Evolutionary conservation across 768 basidiomycete species (phyloP), one percentile per base, ranked within the genome.

Genomic region (Naganishia kalamii): DNA sequence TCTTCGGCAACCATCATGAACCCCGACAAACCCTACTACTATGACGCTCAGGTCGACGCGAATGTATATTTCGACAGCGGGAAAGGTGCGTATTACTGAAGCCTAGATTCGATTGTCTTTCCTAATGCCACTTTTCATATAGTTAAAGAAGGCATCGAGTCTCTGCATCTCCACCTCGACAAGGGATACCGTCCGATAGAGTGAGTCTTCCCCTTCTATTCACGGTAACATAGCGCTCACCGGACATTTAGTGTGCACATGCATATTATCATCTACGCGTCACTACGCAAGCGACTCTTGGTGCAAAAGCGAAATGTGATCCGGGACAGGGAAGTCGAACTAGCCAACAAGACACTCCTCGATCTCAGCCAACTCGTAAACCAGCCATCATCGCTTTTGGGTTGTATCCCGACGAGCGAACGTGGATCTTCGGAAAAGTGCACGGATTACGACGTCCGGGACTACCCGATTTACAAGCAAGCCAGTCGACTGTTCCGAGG

Each of bases 241-340:
- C 29, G 25, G 60, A 57, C 19, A 2, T 29, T 4, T 30, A 63
- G 62, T 33, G 15, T 51, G 17, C 62, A 63, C 32, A 63, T 63
- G 46, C 62, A 63, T 43, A 63, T 63, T n/a, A 30, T 63, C 47
- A 32, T 63, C 30, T 37, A 50, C 35, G 35, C 44, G 1, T 47
- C 62, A 15, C 48, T 49, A 7, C 46, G 41, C n/a, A 47, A 49
- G 27, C 54, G 54, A 6, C 37, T 57, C n/a, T 21, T 21, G 25
- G 43, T 49, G 4, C 62, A 30, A 4, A 23, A 27, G n/a, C 25
- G 37, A 23, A 19, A 30, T 3, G 43, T 47, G 15, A 21, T 46
- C 43, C 33, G 32, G 19, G 48, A 47, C 62, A 33, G 32, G 10
- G 30, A 47, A 29, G 62, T n/a, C 3, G 48, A 30, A 40, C 46